Evolutionary conservation across 2,329 filamentous ascomycete genomes (phyloP), one percentile per base, ranked within the genome.

Genomic region (Epichloe aotearoae): DNA sequence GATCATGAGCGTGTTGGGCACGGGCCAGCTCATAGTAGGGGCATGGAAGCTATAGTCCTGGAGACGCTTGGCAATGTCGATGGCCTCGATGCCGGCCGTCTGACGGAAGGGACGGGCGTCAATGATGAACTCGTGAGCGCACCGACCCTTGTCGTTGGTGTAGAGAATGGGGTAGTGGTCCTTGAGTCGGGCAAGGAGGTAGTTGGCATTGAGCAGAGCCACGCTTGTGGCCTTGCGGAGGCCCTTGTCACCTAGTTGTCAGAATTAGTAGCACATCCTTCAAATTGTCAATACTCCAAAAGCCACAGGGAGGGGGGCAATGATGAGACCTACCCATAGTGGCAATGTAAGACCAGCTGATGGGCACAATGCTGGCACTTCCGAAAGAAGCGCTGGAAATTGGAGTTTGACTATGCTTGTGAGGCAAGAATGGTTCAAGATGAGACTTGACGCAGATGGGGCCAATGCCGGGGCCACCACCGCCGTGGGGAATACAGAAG

Each of bases 31-130:
- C 91, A 97, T 96, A 49, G 91, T 97, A 0, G 91, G 91, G 1
- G 90, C 87, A 68, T 97, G 91, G 79, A 97, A 97, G 41, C 91
- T 91, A 65, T 95, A 97, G 65, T 97, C 91, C 69, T 96, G 90
- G 19, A 97, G 80, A 55, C 91, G 87, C 76, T 97, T 97, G 62
- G 91, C 91, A 57, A 97, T 86, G 63, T 97, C 91, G 59, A 95
- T 93, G 33, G 86, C 91, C 70, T 96, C 90, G 59, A 97, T 73
- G 26, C 88, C 88, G 6, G 85, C 81, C 1, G 82, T 80, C 50
- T 90, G 84, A 64, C 88, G 86, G 75, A 96, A 95, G 23, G 81
- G 79, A 20, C 91, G 86, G 5, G 83, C 79, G 60, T 97, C 91
- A 36, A 97, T 80, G 66, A 97, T 97, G 71, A 97, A 97, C 69